Evolutionary conservation across 164 flowering plant genomes (phyloP).

Genomic region (Kalanchoe fedtschenkoi): DNA sequence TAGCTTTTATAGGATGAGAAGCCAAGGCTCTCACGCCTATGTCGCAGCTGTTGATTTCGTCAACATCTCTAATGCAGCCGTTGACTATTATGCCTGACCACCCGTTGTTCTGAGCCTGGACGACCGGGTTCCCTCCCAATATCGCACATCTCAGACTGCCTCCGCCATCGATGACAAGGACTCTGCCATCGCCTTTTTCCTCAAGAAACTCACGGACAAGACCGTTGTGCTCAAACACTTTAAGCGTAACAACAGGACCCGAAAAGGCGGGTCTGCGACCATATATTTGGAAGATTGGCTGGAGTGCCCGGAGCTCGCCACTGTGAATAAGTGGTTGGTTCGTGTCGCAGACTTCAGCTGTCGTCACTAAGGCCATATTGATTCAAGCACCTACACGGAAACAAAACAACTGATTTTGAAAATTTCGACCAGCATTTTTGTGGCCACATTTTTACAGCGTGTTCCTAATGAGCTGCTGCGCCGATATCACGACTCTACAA

Average conservation of each 20-base stretch:
- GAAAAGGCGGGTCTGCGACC: constrained; percentile 5
- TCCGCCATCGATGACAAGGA: background rate
- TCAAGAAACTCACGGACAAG: constrained; percentile 4
- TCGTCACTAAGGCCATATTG: constrained; percentile 5
- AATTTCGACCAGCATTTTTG: no score
- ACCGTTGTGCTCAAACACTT: constrained; percentile 6
- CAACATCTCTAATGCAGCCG: constrained; percentile 7
- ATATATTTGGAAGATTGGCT: constrained; percentile 7
- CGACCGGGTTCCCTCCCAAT: constrained; percentile 5
- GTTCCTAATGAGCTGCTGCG: background rate
- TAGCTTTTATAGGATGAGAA: constrained; percentile 7
- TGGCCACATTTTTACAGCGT: background rate
- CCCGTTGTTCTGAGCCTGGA: constrained; percentile 8
- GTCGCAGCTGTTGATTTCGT: constrained; percentile 6
- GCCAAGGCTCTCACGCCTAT: constrained; percentile 7
- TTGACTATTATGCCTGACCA: constrained; percentile 5
- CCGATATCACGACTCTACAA: no score
- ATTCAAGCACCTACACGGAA: background rate
- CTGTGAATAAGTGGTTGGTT: constrained; percentile 1
- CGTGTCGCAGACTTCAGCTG: constrained; percentile 7
- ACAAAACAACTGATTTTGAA: background rate
- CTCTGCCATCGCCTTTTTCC: constrained; percentile 7
- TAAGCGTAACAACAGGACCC: constrained; percentile 2
- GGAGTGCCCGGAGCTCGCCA: constrained; percentile 2
- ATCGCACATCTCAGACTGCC: constrained; percentile 5